Evolutionary conservation across 139 green algal species (phyloP).

Genomic region (Yamagishiella unicocca): DNA sequence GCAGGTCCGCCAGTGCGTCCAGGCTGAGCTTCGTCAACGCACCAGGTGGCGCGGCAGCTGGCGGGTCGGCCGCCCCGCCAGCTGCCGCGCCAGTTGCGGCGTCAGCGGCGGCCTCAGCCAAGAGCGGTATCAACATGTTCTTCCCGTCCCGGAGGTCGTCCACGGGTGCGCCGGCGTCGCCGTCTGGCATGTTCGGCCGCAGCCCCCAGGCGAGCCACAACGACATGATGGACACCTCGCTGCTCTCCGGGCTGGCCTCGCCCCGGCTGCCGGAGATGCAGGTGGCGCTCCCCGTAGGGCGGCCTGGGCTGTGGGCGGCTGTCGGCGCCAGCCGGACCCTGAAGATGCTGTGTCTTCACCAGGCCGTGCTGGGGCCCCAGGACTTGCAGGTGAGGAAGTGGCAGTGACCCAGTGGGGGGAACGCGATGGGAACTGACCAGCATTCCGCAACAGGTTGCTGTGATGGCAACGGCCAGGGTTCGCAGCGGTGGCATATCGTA

Average conservation of each 20-base stretch:
- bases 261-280: neutral
- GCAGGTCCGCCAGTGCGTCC: neutral
- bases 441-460: too few species aligned
- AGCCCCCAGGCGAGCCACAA: neutral
- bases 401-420: too few species aligned
- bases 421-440: too few species aligned
- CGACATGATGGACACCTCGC: neutral
- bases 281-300: neutral
- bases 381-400: constrained; percentile 6
- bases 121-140: neutral
- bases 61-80: neutral
- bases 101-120: neutral
- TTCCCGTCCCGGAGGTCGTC: neutral
- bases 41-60: neutral
- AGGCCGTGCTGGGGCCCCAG: constrained; percentile 29
- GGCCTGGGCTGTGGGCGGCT: constrained; percentile 33
- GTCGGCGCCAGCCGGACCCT: constrained; percentile 18
- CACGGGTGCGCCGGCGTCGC: neutral
- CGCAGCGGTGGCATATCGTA: neutral
- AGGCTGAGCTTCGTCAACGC: neutral
- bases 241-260: neutral
- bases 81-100: neutral
- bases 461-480: neutral
- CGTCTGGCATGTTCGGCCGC: neutral
- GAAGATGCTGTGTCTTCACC: constrained; percentile 28